These are phyloP conservation scores for Cyberlindnera japonica DNA, from an alignment of 805 yeast species.

Conservation along the genomic window DNA sequence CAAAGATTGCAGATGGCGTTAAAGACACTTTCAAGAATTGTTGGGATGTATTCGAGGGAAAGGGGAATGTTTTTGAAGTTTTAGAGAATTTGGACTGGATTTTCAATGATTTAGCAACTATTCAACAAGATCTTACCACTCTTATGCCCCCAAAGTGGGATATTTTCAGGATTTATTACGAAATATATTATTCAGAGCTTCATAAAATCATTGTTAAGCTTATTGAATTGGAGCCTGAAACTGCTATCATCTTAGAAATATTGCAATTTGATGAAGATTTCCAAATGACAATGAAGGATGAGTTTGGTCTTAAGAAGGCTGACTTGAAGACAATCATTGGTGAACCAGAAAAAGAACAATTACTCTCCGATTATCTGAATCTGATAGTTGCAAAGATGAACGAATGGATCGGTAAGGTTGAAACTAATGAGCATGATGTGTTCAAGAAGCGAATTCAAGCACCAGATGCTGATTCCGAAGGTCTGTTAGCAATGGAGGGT, in stretches of 20 bases:
- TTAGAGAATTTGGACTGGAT: slow-evolving; percentile 78
- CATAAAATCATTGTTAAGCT: slow-evolving; percentile 61
- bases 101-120: slow-evolving; percentile 70
- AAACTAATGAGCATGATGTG: slow-evolving; percentile 58
- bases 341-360: slow-evolving; percentile 64
- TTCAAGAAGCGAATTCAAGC: slow-evolving; percentile 65
- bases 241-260: slow-evolving; percentile 67
- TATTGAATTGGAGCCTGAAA: slow-evolving; percentile 73
- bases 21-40: slow-evolving; percentile 66
- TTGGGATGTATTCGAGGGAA: slow-evolving; percentile 44
- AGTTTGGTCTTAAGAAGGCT: slow-evolving; percentile 45
- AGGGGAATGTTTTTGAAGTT: slow-evolving; percentile 47
- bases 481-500: slow-evolving; percentile 65
- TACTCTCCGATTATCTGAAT: slow-evolving; percentile 74
- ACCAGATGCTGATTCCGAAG: slow-evolving; percentile 70
- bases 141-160: slow-evolving; percentile 77
- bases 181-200: slow-evolving; percentile 63
- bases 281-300: slow-evolving; percentile 46
- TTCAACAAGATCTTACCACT: slow-evolving; percentile 51
- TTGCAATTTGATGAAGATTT: slow-evolving; percentile 75
- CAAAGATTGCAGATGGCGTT: slow-evolving; percentile 56
- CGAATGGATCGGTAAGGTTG: slow-evolving; percentile 79
- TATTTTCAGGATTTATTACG: slow-evolving; percentile 56
- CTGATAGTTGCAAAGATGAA: slow-evolving; percentile 69
- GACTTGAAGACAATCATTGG: slow-evolving; percentile 56